Evolutionary conservation across 345 rosid species (phyloP).

Genomic region (Brassica cretica): DNA sequence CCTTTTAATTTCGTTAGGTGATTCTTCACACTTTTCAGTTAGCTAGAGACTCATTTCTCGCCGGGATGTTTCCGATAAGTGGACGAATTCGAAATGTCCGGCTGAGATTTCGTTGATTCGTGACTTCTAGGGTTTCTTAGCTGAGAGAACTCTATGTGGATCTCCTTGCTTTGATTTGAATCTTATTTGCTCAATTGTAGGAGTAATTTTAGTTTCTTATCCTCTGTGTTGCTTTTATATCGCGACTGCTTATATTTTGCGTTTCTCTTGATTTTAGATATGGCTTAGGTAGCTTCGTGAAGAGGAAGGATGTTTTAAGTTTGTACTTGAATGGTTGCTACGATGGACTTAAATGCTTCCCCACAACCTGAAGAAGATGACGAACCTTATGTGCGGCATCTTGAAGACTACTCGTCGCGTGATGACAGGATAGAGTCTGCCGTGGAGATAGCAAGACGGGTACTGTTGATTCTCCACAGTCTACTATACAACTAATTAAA

Average conservation of each 20-base stretch:
- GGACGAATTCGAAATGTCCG: constrained; percentile 30
- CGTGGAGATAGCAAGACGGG: constrained; percentile 71
- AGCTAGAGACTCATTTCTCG: constrained; percentile 6
- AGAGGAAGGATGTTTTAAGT: constrained; percentile 21
- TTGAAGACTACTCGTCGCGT: constrained; percentile 46
- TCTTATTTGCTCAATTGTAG: constrained; percentile 5
- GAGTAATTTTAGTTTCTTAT: background rate
- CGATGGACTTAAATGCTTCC: constrained; percentile 78
- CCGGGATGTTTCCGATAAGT: background rate
- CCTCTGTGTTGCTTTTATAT: constrained; percentile 9
- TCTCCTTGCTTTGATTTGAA: background rate
- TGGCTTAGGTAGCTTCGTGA: constrained; percentile 25
- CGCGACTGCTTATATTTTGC: constrained; percentile 7
- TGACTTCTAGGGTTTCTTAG: constrained; percentile 33
- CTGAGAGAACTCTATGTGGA: background rate
- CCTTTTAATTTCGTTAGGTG: constrained; percentile 27
- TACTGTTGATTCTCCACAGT: constrained; percentile 27
- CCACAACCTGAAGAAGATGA: constrained; percentile 83
- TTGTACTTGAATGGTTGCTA: constrained; percentile 63
- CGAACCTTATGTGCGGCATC: constrained; percentile 52
- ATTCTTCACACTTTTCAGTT: constrained; percentile 20
- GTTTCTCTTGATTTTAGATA: constrained; percentile 16
- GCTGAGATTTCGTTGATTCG: constrained; percentile 27
- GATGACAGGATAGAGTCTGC: constrained; percentile 64
- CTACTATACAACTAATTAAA: background rate